Base-by-base conservation (phyloP, 768 basidiomycete genomes). In the Rhodotorula taiwanensis region DNA sequence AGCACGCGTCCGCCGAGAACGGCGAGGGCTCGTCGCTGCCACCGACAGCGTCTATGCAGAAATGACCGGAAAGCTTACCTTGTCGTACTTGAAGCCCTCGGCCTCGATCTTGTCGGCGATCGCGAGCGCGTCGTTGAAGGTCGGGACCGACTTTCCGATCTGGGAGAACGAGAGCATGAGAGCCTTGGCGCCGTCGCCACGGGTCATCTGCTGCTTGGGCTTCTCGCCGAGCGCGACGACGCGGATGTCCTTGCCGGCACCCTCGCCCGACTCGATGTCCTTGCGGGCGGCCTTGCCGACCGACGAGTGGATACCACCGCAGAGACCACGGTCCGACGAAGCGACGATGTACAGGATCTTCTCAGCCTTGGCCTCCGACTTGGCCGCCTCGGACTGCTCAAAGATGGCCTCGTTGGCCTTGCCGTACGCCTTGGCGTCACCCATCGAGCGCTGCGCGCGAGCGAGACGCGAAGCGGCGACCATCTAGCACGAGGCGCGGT, bases 261-360 rank as follows among this genome's bases (percentile, higher is more conserved):
- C 81, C 49, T 77, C 72, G 72, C 83, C 81, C 34, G 76, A 62
- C 39, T 71, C 78, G 59, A 93, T 73, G 34, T 83, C 86, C 60
- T 82, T 83, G 71, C 89, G 88, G 54, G 90, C 88, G 59, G 84
- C 83, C 79, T 97, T 95, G 71, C 87, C 82, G 75, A 98, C 89
- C 57, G 90, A 91, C 45, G 94, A 98, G 81, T 98, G 94, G 74
- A 99, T 94, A 82, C 95, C 94, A 79, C 95, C 94, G 75, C 94
- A 99, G 61, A 99, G 89, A 79, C 95, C 94, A 79, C 93, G 92
- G 85, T 98, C 94, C 58, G 94, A 97, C 50, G 94, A 95, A 74
- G 95, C 78, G 76, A 93, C 89, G 70, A 98, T 76, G 80, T 94
- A 92, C 70, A 98, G 89, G 75, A 87, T 88, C 74, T 78, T 79